These are phyloP conservation scores for Odontarrhena argentea DNA, from an alignment of 345 rosid genomes.

Conservation along the genomic window DNA sequence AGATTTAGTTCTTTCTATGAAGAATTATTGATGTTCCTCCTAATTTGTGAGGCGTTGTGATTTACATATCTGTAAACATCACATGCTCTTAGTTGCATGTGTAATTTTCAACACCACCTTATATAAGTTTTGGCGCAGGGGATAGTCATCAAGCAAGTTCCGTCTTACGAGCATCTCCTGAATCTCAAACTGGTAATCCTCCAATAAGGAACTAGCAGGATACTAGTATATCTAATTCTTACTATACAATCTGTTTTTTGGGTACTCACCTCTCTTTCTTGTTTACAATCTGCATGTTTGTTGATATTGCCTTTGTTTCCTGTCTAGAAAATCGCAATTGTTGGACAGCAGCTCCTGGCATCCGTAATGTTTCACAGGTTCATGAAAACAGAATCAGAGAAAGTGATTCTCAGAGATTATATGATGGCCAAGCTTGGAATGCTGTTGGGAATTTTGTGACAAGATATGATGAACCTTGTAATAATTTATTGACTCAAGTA, in stretches of 20 bases:
- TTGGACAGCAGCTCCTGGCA: slow-evolving; percentile 45
- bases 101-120: slow-evolving; percentile 26
- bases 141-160: slow-evolving; percentile 68
- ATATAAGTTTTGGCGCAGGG: slow-evolving; percentile 50
- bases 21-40: slow-evolving; percentile 9
- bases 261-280: slow-evolving; percentile 40
- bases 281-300: slow-evolving; percentile 18
- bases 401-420: slow-evolving; percentile 53
- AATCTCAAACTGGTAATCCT: slow-evolving; percentile 49
- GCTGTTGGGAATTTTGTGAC: slow-evolving; percentile 51
- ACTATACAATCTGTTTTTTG: slow-evolving; percentile 35
- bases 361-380: slow-evolving; percentile 39
- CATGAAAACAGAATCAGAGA: slow-evolving; percentile 45
- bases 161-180: slow-evolving; percentile 40
- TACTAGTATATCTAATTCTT: slow-evolving; percentile 37
- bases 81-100: slow-evolving; percentile 27
- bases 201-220: slow-evolving; percentile 38
- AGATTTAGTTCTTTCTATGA: slow-evolving; percentile 14
- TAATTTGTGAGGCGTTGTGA: slow-evolving; percentile 17
- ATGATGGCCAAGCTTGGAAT: slow-evolving; percentile 67
- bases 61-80: slow-evolving; percentile 24
- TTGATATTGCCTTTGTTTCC: slow-evolving; percentile 31
- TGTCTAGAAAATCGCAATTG: slow-evolving; percentile 45
- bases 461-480: slow-evolving; percentile 47
- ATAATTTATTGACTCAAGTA: slow-evolving; percentile 36